Evolutionary conservation across 495 filamentous ascomycete species (phyloP).

Genomic region (Articulospora tetracladia): DNA sequence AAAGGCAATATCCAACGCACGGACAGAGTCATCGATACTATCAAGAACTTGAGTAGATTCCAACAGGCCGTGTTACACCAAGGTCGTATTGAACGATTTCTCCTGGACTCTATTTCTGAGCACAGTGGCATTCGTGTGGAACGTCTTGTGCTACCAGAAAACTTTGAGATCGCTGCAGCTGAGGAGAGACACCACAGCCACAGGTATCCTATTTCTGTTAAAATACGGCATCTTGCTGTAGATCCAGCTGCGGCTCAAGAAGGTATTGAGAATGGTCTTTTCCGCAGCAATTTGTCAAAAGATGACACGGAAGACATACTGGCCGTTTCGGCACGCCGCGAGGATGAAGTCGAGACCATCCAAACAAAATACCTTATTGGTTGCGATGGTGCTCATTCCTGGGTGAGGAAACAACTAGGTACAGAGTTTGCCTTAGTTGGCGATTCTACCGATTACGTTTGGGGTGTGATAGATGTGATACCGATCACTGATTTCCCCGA

Average conservation of each 20-base stretch:
- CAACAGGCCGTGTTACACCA: conserved; percentile 35
- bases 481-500: conserved; percentile 37
- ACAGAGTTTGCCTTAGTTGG: conserved; percentile 20
- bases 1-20: conserved; percentile 1
- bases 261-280: neutral
- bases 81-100: conserved; percentile 28
- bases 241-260: neutral
- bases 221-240: neutral
- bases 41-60: neutral
- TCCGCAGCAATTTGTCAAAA: neutral
- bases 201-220: no score
- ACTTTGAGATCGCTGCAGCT: neutral
- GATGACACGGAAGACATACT: no score
- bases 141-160: neutral
- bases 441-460: conserved; percentile 32
- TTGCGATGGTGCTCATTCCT: conserved; percentile 32
- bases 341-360: neutral
- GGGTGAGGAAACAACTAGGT: conserved; percentile 24
- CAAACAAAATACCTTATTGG: conserved; percentile 29
- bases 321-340: no score
- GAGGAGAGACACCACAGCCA: neutral
- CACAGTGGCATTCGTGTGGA: neutral
- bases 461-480: conserved; percentile 37
- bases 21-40: neutral
- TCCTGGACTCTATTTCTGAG: conserved; percentile 13